A percentile compares a stretch with the other conserved stretches of the same genome.
Evolutionary conservation across 352 stramenopile genomes (phyloP).

Genomic region (Globisporangium cederbergense): DNA sequence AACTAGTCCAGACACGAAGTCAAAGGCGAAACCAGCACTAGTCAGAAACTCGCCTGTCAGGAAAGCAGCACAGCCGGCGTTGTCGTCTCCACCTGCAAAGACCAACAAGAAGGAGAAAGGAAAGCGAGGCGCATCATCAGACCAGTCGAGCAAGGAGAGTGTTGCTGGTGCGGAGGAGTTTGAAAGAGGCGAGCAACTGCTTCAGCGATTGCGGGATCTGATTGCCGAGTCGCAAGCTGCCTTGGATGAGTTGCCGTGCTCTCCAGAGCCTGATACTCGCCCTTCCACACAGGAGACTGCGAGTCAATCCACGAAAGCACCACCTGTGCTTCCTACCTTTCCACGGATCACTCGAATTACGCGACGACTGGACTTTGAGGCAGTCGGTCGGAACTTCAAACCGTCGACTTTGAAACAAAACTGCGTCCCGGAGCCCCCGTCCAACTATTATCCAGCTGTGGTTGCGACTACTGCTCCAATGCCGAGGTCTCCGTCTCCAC

Average conservation of each 20-base stretch:
- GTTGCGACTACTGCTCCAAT: not conserved
- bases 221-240: slow-evolving; percentile 23
- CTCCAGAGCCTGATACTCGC: slow-evolving; percentile 17
- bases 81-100: slow-evolving; percentile 14
- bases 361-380: slow-evolving; percentile 49
- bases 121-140: slow-evolving; percentile 6
- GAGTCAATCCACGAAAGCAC: slow-evolving; percentile 16
- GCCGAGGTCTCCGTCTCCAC: not conserved
- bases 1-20: not conserved
- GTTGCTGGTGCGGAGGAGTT: slow-evolving; percentile 17
- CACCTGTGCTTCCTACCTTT: slow-evolving; percentile 20
- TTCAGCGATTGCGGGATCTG: slow-evolving; percentile 32
- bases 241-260: slow-evolving; percentile 23
- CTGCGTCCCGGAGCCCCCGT: slow-evolving; percentile 29
- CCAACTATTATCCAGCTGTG: not conserved
- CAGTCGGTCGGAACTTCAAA: slow-evolving; percentile 1
- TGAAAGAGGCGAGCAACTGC: slow-evolving; percentile 27
- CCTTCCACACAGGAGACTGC: slow-evolving; percentile 9
- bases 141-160: slow-evolving; percentile 6
- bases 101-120: slow-evolving; percentile 8
- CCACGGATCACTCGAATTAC: slow-evolving; percentile 40
- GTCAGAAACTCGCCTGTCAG: not conserved
- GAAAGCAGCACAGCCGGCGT: not conserved
- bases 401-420: slow-evolving; percentile 13
- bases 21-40: not conserved